Conservation (phyloP, 163 green algal species). For the Chloroidium sp. region DNA sequence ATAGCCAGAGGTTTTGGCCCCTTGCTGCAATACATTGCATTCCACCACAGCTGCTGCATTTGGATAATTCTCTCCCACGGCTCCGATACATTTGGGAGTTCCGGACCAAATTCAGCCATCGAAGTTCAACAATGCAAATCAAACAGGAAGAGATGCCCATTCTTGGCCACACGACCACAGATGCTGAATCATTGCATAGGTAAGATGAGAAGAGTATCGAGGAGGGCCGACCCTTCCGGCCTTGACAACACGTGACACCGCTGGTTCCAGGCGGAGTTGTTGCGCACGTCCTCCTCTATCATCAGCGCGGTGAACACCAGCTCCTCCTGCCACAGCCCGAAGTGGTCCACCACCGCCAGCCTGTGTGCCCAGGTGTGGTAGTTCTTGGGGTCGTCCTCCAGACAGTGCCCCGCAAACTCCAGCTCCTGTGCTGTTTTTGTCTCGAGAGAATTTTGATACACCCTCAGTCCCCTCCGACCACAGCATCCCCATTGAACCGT, state of each 20-base stretch:
- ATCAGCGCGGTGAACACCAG: constrained; percentile 46
- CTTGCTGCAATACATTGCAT: not conserved
- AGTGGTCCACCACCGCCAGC: constrained; percentile 45
- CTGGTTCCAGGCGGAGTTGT: constrained; percentile 90
- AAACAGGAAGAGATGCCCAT: not conserved
- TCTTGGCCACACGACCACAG: not conserved
- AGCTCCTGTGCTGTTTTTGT: constrained; percentile 40
- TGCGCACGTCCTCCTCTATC: constrained; percentile 69
- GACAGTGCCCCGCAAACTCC: constrained; percentile 44
- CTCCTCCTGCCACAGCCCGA: constrained; percentile 60
- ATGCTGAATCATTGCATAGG: not conserved
- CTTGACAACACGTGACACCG: constrained; percentile 44
- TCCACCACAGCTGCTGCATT: not conserved
- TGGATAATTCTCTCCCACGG: too few relatives aligned
- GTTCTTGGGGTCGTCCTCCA: constrained; percentile 83
- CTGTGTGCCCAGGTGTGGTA: constrained; percentile 94
- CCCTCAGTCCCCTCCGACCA: too few relatives aligned
- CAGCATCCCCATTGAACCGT: too few relatives aligned
- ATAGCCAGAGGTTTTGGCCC: too few relatives aligned
- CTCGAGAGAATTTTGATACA: too few relatives aligned
- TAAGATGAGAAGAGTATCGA: not conserved
- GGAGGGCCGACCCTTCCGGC: not conserved
- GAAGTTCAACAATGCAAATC: not conserved
- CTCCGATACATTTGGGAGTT: too few relatives aligned
- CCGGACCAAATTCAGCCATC: too few relatives aligned